These are phyloP conservation scores for Escallonia herrerae DNA, from an alignment of 129 eudicot genomes.

Conservation along the genomic window DNA sequence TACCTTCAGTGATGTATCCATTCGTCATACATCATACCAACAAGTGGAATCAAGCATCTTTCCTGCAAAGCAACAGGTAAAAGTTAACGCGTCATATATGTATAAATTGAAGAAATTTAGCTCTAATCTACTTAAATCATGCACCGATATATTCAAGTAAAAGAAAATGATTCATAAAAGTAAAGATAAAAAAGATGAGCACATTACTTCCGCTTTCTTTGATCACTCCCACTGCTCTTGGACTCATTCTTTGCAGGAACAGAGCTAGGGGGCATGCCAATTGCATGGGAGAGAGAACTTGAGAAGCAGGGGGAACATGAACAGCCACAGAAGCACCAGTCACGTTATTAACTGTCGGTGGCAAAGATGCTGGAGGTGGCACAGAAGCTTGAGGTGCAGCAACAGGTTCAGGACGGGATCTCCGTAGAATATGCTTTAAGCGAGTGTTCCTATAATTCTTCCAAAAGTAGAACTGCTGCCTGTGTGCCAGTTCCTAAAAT, in stretches of 20 bases:
- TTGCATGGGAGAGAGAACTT: slow-evolving; percentile 79
- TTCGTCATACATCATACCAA: too few relatives aligned
- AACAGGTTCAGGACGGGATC: slow-evolving; percentile 75
- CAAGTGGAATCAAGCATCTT: too few relatives aligned
- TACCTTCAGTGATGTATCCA: too few relatives aligned
- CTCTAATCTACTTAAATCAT: too few relatives aligned
- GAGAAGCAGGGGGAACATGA: slow-evolving; percentile 34
- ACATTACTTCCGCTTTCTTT: slow-evolving; percentile 85
- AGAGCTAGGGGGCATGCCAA: slow-evolving; percentile 62
- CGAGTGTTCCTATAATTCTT: slow-evolving; percentile 88
- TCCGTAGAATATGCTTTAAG: slow-evolving; percentile 85
- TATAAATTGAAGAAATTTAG: too few relatives aligned
- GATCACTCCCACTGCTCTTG: slow-evolving; percentile 59
- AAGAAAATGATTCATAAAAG: not conserved
- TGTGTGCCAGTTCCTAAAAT: slow-evolving; percentile 81
- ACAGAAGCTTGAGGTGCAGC: slow-evolving; percentile 42
- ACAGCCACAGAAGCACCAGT: slow-evolving; percentile 33
- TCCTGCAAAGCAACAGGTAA: too few relatives aligned
- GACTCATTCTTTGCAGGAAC: slow-evolving; percentile 51
- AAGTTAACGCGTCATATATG: too few relatives aligned
- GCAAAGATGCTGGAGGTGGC: slow-evolving; percentile 47
- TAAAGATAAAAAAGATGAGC: slow-evolving; percentile 7
- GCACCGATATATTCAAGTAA: too few relatives aligned
- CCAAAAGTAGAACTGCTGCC: slow-evolving; percentile 96
- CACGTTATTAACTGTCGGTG: slow-evolving; percentile 34